phyloP scores from a whole-genome alignment of 2,329 filamentous ascomycete genomes.

The Raffaelea albimanens region DNA sequence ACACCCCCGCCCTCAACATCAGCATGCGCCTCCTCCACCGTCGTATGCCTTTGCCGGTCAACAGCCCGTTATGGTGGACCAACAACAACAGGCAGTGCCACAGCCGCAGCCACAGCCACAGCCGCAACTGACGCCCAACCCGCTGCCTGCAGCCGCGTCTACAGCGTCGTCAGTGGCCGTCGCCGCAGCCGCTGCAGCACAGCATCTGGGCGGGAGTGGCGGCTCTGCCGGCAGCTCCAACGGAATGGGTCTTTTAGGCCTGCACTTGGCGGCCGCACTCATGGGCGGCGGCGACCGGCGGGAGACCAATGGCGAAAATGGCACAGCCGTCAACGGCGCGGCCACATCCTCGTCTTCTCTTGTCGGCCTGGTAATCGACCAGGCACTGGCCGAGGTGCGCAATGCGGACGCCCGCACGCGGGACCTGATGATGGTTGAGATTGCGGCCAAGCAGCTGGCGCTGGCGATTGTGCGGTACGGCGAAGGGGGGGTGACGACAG shows the following conservation, averaged over 20 bases:
- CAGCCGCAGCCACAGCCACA: not conserved
- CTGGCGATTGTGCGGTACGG: conserved; percentile 43
- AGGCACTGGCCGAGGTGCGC: conserved; percentile 36
- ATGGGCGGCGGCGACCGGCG: not conserved
- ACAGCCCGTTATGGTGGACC: too few species aligned
- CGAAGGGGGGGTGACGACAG: conserved; percentile 18
- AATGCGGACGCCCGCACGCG: conserved; percentile 33
- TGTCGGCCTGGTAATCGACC: conserved; percentile 32
- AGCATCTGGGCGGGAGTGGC: not conserved
- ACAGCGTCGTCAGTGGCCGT: not conserved
- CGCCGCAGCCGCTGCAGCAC: not conserved
- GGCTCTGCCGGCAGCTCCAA: not conserved
- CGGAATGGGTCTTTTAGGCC: not conserved
- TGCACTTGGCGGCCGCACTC: conserved; percentile 7
- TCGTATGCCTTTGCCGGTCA: too few species aligned
- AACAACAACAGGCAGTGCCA: too few species aligned
- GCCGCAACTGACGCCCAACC: not conserved
- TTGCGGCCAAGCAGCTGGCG: conserved; percentile 44
- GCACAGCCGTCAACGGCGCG: not conserved
- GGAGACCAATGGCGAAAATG: too few species aligned
- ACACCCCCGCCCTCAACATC: not conserved
- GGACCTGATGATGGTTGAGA: conserved; percentile 41
- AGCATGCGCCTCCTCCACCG: too few species aligned
- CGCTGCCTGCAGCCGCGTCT: not conserved
- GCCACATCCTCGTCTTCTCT: conserved; percentile 23